These are phyloP conservation scores for Diaporthe batatas DNA, from an alignment of 2,329 filamentous ascomycete species.

Conservation along the genomic window DNA sequence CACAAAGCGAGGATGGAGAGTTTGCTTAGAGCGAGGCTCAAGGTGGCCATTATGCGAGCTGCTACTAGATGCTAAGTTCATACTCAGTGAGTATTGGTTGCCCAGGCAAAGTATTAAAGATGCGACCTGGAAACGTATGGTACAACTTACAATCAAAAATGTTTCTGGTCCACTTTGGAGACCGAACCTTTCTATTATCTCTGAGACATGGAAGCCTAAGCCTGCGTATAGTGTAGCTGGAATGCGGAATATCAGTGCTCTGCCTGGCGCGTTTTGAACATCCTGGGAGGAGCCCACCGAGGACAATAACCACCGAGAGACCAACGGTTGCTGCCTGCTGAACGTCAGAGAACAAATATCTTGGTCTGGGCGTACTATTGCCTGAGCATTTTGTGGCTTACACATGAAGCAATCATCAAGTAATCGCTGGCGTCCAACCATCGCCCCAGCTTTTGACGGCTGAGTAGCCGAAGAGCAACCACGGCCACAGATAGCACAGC, in stretches of 20 bases:
- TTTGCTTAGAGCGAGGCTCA: slow-evolving; percentile 32
- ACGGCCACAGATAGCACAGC: not conserved
- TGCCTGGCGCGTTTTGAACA: no score
- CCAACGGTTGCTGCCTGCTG: slow-evolving; percentile 5
- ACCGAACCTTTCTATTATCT: slow-evolving; percentile 28
- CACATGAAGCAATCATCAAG: slow-evolving; percentile 26
- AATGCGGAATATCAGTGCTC: not conserved
- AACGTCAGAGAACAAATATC: not conserved
- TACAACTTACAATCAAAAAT: slow-evolving; percentile 7
- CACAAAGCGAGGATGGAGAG: slow-evolving; percentile 28
- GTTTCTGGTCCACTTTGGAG: not conserved
- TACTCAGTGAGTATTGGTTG: not conserved
- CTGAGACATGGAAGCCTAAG: slow-evolving; percentile 28
- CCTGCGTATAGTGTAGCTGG: slow-evolving; percentile 26
- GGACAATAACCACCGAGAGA: slow-evolving; percentile 5
- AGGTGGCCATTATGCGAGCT: slow-evolving; percentile 15
- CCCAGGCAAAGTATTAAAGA: no score
- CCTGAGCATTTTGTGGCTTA: not conserved
- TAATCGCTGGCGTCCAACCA: slow-evolving; percentile 30
- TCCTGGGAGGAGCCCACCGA: not conserved
- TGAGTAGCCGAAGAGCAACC: slow-evolving; percentile 18
- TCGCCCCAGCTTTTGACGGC: slow-evolving; percentile 35
- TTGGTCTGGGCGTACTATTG: not conserved
- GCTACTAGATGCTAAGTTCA: slow-evolving; percentile 19
- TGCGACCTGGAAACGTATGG: no score